Conservation (phyloP, 345 rosid species). For the Crucihimalaya himalaica region DNA sequence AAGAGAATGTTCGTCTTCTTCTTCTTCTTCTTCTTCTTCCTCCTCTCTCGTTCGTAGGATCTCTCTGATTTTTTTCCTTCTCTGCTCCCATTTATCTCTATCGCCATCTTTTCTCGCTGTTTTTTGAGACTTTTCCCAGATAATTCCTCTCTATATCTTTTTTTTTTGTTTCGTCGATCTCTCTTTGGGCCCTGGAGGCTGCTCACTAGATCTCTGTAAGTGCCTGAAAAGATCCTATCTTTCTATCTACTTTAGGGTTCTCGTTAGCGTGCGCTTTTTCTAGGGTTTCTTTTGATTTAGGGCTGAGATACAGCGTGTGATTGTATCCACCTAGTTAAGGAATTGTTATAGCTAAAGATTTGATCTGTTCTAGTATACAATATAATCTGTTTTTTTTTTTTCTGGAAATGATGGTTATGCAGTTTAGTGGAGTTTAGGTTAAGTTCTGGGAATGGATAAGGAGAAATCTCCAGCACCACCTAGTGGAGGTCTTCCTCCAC, state of each 20-base stretch:
- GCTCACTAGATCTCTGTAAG: conserved; percentile 32
- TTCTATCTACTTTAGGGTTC: neutral
- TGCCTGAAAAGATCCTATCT: neutral
- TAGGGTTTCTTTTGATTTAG: conserved; percentile 1
- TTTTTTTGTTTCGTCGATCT: conserved; percentile 13
- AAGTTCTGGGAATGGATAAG: conserved; percentile 66
- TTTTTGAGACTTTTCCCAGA: neutral
- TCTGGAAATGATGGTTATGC: conserved; percentile 21
- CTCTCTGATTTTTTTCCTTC: conserved; percentile 4
- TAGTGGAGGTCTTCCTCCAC: conserved; percentile 60
- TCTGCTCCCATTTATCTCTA: neutral
- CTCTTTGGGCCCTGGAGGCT: conserved; percentile 10
- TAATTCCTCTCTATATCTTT: neutral
- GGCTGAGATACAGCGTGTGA: neutral
- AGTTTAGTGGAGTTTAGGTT: conserved; percentile 27
- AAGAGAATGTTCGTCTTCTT: conserved; percentile 23
- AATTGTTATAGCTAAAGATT: conserved; percentile 1
- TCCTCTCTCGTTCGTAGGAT: conserved; percentile 34
- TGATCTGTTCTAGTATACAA: neutral
- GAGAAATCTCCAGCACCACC: conserved; percentile 58
- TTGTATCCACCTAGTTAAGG: neutral
- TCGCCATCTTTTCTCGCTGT: neutral
- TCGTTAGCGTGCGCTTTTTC: neutral
- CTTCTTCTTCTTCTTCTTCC: conserved; percentile 24
- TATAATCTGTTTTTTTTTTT: neutral